Percentiles rank a stretch among this genome's conserved stretches.
phyloP scores from a whole-genome alignment of 495 filamentous ascomycete genomes.

The Elasticomyces elasticus region DNA sequence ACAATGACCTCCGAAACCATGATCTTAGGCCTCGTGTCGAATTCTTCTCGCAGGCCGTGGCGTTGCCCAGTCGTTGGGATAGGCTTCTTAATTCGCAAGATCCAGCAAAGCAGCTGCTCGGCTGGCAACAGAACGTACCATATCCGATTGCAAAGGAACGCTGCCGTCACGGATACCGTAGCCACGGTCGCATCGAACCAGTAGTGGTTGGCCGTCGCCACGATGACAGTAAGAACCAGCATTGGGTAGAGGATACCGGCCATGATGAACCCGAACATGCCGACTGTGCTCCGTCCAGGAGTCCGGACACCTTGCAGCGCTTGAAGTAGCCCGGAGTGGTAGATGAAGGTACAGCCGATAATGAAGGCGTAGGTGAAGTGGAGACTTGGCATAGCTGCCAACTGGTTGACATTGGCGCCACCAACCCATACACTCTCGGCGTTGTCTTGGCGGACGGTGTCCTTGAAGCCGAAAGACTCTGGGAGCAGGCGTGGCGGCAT shows the following conservation, averaged over 20 bases:
- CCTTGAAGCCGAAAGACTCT: conserved; percentile 57
- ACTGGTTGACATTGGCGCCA: conserved; percentile 50
- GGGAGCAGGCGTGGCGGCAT: conserved; percentile 68
- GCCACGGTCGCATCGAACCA: conserved; percentile 52
- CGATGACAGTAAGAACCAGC: conserved; percentile 50
- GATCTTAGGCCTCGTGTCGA: background rate
- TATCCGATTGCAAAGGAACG: conserved; percentile 42
- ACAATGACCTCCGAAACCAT: background rate
- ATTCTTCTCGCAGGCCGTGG: conserved; percentile 1
- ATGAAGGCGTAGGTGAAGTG: conserved; percentile 74
- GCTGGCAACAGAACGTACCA: conserved; percentile 46
- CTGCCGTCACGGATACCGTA: conserved; percentile 39
- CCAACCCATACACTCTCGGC: conserved; percentile 60
- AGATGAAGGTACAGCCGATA: conserved; percentile 58
- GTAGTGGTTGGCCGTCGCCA: conserved; percentile 60
- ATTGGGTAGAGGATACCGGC: conserved; percentile 45
- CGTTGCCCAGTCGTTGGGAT: conserved; percentile 44
- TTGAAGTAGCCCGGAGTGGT: conserved; percentile 33
- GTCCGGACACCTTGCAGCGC: conserved; percentile 23
- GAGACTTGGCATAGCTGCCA: conserved; percentile 69
- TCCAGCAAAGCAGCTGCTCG: conserved; percentile 48
- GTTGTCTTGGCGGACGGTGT: conserved; percentile 59
- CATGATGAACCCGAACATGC: conserved; percentile 30
- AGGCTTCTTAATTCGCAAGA: conserved; percentile 48
- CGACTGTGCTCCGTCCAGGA: background rate